Percentiles rank a stretch among this genome's conserved stretches.
Conservation (phyloP, 169 alveolate genomes). For the Cryptosporidium sp. region DNA sequence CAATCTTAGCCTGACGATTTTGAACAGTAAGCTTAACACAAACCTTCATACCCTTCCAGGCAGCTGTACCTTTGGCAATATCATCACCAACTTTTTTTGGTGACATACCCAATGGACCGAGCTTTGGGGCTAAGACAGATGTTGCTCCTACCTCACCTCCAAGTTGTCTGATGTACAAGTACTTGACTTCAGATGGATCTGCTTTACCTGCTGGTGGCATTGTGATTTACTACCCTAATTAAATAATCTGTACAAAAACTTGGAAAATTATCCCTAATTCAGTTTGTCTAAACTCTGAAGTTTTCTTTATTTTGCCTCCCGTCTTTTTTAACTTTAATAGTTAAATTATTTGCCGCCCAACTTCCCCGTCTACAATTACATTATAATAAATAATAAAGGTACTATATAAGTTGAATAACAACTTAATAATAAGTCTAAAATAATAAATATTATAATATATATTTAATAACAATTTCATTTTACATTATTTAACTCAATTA, state of each 20-base stretch:
- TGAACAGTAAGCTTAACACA: slow-evolving; percentile 92
- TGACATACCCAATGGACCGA: slow-evolving; percentile 97
- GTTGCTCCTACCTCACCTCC: slow-evolving; percentile 99
- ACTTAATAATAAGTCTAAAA: no score
- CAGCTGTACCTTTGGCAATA: slow-evolving; percentile 95
- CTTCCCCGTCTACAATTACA: slow-evolving; percentile 61
- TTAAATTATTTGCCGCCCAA: slow-evolving; percentile 20
- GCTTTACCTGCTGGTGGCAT: slow-evolving; percentile 79
- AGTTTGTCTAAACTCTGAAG: background rate
- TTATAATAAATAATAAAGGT: background rate
- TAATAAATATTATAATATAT: no score
- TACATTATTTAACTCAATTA: no score
- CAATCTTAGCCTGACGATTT: slow-evolving; percentile 92
- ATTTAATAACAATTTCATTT: no score
- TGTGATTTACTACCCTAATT: slow-evolving; percentile 12
- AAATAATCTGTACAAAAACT: background rate
- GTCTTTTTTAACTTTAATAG: slow-evolving; percentile 43
- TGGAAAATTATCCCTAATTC: slow-evolving; percentile 17
- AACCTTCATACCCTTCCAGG: slow-evolving; percentile 96
- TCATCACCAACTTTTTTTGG: slow-evolving; percentile 98
- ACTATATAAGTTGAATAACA: background rate
- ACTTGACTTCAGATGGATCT: slow-evolving; percentile 79
- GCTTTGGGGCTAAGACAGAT: slow-evolving; percentile 97
- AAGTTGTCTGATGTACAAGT: slow-evolving; percentile 92
- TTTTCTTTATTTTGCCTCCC: slow-evolving; percentile 42